Evolutionary conservation across 805 yeast species (phyloP).

Genomic region (Wickerhamiella australiensis): DNA sequence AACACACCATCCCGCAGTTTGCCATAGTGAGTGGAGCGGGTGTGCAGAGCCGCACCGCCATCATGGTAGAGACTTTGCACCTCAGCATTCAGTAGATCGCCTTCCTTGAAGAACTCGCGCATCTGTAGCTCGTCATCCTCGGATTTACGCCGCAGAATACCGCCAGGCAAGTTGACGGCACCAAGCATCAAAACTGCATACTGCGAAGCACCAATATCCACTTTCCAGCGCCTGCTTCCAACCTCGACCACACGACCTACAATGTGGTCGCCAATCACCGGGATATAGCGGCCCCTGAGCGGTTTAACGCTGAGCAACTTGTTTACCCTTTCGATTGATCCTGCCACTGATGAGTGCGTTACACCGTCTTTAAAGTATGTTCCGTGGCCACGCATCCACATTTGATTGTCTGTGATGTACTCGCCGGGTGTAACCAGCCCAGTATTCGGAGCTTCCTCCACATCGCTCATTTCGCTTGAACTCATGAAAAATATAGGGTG

Average conservation of each 20-base stretch:
- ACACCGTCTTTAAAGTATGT: slow-evolving; percentile 56
- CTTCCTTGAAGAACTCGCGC: slow-evolving; percentile 89
- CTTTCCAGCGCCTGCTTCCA: slow-evolving; percentile 90
- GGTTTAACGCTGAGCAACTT: slow-evolving; percentile 77
- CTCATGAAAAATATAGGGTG: neutral
- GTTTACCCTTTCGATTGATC: slow-evolving; percentile 75
- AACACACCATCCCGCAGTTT: slow-evolving; percentile 86
- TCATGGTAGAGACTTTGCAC: slow-evolving; percentile 81
- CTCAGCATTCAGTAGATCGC: slow-evolving; percentile 90
- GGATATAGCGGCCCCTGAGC: slow-evolving; percentile 72
- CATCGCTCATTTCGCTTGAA: slow-evolving; percentile 9
- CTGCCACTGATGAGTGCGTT: slow-evolving; percentile 88
- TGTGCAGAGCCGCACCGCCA: slow-evolving; percentile 88
- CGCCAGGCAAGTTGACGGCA: slow-evolving; percentile 94
- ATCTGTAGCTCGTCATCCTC: slow-evolving; percentile 94
- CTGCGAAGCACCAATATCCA: slow-evolving; percentile 89
- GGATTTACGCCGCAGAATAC: slow-evolving; percentile 82
- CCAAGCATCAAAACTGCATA: slow-evolving; percentile 90
- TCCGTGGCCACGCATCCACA: slow-evolving; percentile 99
- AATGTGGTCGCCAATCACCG: slow-evolving; percentile 94
- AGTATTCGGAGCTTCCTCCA: slow-evolving; percentile 6
- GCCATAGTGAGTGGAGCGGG: slow-evolving; percentile 91
- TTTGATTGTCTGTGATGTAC: slow-evolving; percentile 84
- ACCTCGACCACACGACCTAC: slow-evolving; percentile 92
- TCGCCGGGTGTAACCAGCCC: slow-evolving; percentile 88